Conservation (phyloP, 345 rosid species). For the Toxicodendron radicans region DNA sequence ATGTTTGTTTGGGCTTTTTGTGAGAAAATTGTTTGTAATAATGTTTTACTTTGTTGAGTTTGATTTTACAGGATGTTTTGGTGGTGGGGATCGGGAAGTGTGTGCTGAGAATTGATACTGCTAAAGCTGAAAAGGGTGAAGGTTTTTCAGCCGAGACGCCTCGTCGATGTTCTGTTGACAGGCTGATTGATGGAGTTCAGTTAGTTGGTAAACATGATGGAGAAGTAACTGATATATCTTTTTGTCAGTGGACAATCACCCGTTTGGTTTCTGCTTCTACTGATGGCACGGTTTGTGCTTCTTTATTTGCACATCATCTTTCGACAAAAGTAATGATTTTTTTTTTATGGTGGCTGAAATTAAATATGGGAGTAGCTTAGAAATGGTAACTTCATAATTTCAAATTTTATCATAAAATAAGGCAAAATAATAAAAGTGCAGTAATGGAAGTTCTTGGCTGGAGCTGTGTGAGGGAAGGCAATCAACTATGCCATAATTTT, state of each 20-base stretch:
- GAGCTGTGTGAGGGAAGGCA: conserved; percentile 5
- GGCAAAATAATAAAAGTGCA: neutral
- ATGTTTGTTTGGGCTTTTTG: neutral
- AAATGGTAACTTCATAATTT: neutral
- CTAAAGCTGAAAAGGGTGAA: conserved; percentile 65
- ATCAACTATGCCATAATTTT: neutral
- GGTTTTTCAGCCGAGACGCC: conserved; percentile 72
- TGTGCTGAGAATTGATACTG: conserved; percentile 71
- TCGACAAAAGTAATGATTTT: neutral
- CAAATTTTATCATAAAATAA: neutral
- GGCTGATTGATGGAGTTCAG: conserved; percentile 70
- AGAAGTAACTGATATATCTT: conserved; percentile 89
- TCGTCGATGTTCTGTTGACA: conserved; percentile 63
- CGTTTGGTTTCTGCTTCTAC: conserved; percentile 81
- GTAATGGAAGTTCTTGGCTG: neutral
- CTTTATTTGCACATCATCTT: neutral
- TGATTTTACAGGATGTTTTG: conserved; percentile 71
- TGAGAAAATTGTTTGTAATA: neutral
- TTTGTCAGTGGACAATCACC: conserved; percentile 90
- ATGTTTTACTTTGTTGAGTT: neutral
- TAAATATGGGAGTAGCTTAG: neutral
- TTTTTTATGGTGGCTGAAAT: neutral
- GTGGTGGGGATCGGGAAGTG: conserved; percentile 73
- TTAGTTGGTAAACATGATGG: conserved; percentile 89
- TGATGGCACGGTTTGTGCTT: conserved; percentile 81